phyloP scores from a whole-genome alignment of 2,329 filamentous ascomycete genomes.

The Rhinocladiella mackenziei region DNA sequence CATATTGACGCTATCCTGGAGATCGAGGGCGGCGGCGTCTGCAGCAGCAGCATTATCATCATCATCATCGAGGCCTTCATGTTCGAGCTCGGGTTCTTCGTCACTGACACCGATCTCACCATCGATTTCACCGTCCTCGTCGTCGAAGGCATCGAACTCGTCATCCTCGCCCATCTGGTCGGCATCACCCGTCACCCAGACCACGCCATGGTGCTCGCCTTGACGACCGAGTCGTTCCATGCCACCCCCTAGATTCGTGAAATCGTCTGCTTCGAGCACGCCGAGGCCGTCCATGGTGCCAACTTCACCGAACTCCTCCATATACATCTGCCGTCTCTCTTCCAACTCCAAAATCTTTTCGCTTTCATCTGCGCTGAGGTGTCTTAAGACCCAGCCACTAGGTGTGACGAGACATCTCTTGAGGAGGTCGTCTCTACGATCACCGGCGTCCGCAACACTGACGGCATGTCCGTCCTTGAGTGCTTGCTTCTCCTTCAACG shows the following conservation, averaged over 20 bases:
- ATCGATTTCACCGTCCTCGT: constrained; percentile 21
- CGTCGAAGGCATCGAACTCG: constrained; percentile 24
- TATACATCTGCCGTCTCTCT: constrained; percentile 36
- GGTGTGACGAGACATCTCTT: constrained; percentile 45
- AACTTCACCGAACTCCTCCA: constrained; percentile 38
- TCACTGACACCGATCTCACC: constrained; percentile 22
- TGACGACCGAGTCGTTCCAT: constrained; percentile 44
- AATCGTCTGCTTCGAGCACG: constrained; percentile 37
- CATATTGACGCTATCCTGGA: constrained; percentile 12
- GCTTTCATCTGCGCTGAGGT: constrained; percentile 45
- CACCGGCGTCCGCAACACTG: constrained; percentile 34
- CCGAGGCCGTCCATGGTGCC: constrained; percentile 30
- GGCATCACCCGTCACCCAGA: constrained; percentile 39
- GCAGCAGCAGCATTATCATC: constrained; percentile 1
- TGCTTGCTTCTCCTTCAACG: constrained; percentile 41
- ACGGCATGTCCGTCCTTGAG: constrained; percentile 42
- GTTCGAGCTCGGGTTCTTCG: constrained; percentile 15
- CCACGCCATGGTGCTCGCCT: constrained; percentile 44
- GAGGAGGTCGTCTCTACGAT: constrained; percentile 37
- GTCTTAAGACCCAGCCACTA: constrained; percentile 42
- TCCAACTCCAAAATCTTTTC: constrained; percentile 45
- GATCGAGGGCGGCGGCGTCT: constrained; percentile 1
- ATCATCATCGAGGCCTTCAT: constrained; percentile 21
- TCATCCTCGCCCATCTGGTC: constrained; percentile 25
- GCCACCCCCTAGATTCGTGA: constrained; percentile 43